These are phyloP conservation scores for Monilinia vaccinii-corymbosi DNA, from an alignment of 2,329 filamentous ascomycete species.

Conservation along the genomic window DNA sequence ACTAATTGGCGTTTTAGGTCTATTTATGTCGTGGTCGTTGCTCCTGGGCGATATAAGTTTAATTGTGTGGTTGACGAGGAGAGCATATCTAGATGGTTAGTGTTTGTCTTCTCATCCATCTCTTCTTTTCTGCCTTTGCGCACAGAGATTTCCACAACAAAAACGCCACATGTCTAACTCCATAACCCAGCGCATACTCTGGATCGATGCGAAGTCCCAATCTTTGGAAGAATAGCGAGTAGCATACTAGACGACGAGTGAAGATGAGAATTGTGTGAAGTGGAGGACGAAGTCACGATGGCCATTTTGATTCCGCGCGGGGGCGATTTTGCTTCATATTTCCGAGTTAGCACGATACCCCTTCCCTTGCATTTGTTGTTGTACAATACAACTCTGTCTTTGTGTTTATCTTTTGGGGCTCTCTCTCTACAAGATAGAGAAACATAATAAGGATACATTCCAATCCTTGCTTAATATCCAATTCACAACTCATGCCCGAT, in stretches of 20 bases:
- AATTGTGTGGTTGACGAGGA: constrained; percentile 67
- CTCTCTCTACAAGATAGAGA: neutral
- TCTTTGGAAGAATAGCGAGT: constrained; percentile 78
- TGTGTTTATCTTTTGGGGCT: neutral
- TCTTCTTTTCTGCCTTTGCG: neutral
- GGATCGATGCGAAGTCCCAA: constrained; percentile 59
- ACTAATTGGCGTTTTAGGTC: neutral
- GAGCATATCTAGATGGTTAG: constrained; percentile 72
- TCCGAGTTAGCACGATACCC: neutral
- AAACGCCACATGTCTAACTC: constrained; percentile 14
- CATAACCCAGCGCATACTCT: constrained; percentile 46
- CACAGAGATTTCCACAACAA: neutral
- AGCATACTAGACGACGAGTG: constrained; percentile 81
- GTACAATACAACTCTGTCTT: neutral
- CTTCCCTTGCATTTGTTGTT: neutral
- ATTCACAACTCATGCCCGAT: neutral
- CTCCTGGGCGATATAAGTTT: constrained; percentile 66
- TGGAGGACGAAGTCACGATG: neutral
- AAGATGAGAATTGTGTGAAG: neutral
- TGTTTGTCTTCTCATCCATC: neutral
- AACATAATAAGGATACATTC: neutral
- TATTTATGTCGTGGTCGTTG: constrained; percentile 73
- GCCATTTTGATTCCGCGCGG: neutral
- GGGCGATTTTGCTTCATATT: neutral
- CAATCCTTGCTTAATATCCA: neutral